Conservation (phyloP, 83 land plant genomes). For the Thuja plicata region DNA sequence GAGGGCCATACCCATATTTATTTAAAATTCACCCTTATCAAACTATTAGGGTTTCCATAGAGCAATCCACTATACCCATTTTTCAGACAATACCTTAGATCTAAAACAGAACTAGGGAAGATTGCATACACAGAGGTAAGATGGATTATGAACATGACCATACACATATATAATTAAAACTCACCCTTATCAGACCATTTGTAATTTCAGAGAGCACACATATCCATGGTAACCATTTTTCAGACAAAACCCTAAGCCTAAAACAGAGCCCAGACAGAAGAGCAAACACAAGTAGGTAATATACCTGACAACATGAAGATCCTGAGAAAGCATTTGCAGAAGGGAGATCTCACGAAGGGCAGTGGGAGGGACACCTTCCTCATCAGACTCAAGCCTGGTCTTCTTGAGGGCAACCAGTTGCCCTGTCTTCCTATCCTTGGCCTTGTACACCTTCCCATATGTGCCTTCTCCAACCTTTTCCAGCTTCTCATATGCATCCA, state of each 20-base stretch:
- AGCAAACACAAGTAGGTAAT: not conserved
- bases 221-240: not conserved
- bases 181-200: not conserved
- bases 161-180: not conserved
- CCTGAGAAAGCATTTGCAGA: constrained; percentile 86
- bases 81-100: not conserved
- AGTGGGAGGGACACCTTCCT: constrained; percentile 95
- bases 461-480: constrained; percentile 99
- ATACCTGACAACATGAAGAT: constrained; percentile 76
- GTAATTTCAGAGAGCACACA: not conserved
- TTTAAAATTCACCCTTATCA: not conserved
- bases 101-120: not conserved
- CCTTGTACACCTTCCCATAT: constrained; percentile 98
- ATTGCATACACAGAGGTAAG: not conserved
- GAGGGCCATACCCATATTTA: not conserved
- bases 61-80: not conserved
- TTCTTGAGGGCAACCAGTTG: constrained; percentile 94
- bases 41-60: not conserved
- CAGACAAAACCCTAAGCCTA: not conserved
- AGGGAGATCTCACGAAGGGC: constrained; percentile 95
- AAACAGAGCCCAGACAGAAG: not conserved
- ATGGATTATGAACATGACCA: no score
- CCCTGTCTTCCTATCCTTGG: constrained; percentile 80
- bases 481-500: constrained; percentile 71
- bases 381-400: constrained; percentile 92